These are phyloP conservation scores for Annona cherimola DNA, from an alignment of 164 flowering plant genomes.

Conservation along the genomic window DNA sequence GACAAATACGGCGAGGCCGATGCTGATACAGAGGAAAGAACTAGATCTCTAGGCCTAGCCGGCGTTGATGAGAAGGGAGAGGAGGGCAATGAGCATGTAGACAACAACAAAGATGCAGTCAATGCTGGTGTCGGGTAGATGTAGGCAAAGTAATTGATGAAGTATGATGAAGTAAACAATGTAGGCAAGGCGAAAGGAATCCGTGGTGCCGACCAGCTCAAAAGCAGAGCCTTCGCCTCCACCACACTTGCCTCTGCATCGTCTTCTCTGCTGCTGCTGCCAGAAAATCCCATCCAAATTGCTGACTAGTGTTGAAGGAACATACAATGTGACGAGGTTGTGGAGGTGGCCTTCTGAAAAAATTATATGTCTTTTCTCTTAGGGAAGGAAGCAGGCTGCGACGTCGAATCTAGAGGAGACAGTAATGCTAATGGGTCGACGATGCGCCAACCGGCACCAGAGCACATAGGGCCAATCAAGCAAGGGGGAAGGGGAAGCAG, in stretches of 20 bases:
- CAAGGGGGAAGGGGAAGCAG: too few species aligned
- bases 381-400: too few species aligned
- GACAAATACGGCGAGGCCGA: conserved; percentile 60
- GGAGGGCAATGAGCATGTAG: conserved; percentile 67
- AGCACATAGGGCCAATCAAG: too few species aligned
- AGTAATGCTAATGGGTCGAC: too few species aligned
- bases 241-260: not conserved
- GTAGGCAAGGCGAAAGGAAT: conserved; percentile 73
- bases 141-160: conserved; percentile 85
- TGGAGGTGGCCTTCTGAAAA: too few species aligned
- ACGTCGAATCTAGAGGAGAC: too few species aligned
- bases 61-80: conserved; percentile 40
- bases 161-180: conserved; percentile 80
- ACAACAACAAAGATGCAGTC: conserved; percentile 81
- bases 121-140: conserved; percentile 78
- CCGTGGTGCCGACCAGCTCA: conserved; percentile 16
- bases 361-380: too few species aligned
- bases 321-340: too few species aligned
- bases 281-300: conserved; percentile 18
- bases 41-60: conserved; percentile 46
- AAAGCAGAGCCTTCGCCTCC: conserved; percentile 10
- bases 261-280: not conserved
- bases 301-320: too few species aligned
- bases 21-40: conserved; percentile 50
- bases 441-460: too few species aligned